Evolutionary conservation across 2,329 filamentous ascomycete genomes (phyloP).

Genomic region (Ceratocystis lukuohia): DNA sequence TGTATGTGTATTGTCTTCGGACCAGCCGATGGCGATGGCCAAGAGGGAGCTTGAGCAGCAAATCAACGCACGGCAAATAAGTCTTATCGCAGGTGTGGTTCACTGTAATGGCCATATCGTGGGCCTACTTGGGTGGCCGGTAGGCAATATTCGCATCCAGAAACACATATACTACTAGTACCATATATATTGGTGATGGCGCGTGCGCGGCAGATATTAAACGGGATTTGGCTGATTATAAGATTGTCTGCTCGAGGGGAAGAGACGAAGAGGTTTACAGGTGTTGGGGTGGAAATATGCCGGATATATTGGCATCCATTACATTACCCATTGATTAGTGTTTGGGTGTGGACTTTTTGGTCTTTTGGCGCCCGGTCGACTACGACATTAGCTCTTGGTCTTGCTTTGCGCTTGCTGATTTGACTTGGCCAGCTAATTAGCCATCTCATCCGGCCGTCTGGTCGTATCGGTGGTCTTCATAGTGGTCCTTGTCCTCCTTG

Average conservation of each 20-base stretch:
- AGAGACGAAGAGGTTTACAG: neutral
- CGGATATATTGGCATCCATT: neutral
- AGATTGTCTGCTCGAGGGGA: neutral
- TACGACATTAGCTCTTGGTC: no score
- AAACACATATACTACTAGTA: constrained; percentile 1
- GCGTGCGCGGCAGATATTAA: constrained; percentile 4
- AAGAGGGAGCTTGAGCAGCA: neutral
- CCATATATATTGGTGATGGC: neutral
- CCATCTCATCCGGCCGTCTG: no score
- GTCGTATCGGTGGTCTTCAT: neutral
- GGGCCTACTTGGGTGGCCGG: neutral
- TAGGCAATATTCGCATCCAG: neutral
- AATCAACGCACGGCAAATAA: neutral
- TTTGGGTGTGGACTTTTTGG: no score
- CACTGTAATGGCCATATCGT: neutral
- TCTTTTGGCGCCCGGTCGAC: no score
- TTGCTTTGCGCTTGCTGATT: no score
- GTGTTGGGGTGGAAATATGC: neutral
- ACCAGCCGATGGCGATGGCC: neutral
- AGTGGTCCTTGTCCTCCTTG: neutral
- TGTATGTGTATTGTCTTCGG: neutral
- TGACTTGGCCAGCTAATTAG: no score
- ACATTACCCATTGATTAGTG: no score
- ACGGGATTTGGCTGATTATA: neutral
- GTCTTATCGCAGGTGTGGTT: neutral